phyloP scores from a whole-genome alignment of 352 stramenopile species.

The Phytophthora cryptogea region DNA sequence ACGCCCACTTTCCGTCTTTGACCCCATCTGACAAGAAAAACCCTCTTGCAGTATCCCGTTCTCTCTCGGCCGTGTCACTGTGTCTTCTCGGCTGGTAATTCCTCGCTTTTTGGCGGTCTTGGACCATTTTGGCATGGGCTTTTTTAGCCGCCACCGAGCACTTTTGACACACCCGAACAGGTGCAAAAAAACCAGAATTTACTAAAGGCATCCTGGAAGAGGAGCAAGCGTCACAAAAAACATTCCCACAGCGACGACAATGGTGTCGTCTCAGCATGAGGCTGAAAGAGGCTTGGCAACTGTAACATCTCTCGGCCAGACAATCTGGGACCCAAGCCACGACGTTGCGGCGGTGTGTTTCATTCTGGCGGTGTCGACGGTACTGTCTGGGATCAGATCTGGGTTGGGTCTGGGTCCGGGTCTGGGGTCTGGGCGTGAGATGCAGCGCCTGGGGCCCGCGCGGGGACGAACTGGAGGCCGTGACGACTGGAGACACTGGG shows the following conservation, averaged over 20 bases:
- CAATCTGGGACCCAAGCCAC: constrained; percentile 85
- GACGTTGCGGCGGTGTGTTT: constrained; percentile 32
- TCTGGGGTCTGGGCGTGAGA: not conserved
- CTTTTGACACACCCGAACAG: constrained; percentile 82
- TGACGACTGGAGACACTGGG: constrained; percentile 18
- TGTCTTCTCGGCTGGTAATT: constrained; percentile 29
- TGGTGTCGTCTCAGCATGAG: constrained; percentile 85
- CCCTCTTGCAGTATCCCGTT: constrained; percentile 10
- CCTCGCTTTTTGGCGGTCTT: constrained; percentile 49
- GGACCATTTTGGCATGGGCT: constrained; percentile 70
- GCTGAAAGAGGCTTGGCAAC: constrained; percentile 64
- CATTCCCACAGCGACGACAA: constrained; percentile 85
- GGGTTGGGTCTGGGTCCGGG: constrained; percentile 10
- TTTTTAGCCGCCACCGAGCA: constrained; percentile 75
- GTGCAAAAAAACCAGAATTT: constrained; percentile 63
- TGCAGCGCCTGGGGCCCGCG: not conserved
- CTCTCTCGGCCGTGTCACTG: constrained; percentile 32
- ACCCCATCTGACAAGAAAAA: constrained; percentile 24
- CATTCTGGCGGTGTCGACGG: constrained; percentile 33
- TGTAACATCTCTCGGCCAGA: constrained; percentile 80
- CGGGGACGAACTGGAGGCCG: not conserved
- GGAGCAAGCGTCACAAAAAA: constrained; percentile 91
- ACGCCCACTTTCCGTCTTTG: constrained; percentile 12
- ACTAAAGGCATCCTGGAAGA: constrained; percentile 80
- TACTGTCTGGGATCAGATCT: constrained; percentile 26